Evolutionary conservation across 768 basidiomycete genomes (phyloP).

Genomic region (Pulveroboletus sp.): DNA sequence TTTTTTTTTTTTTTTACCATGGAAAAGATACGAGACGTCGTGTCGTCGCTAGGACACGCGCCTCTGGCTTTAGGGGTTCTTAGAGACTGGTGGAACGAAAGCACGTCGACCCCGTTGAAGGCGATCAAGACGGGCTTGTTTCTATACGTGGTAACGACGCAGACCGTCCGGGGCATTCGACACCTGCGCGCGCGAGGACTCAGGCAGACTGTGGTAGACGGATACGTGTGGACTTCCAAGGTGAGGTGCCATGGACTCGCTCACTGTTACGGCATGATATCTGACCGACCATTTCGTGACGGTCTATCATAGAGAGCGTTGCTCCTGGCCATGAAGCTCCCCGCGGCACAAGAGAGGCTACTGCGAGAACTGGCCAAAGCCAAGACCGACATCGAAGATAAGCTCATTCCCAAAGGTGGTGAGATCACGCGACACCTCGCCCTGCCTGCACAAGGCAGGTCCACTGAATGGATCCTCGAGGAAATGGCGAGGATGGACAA

Average conservation of each 20-base stretch:
- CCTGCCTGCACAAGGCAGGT: constrained; percentile 60
- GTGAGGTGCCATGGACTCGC: constrained; percentile 1
- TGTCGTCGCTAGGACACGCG: constrained; percentile 8
- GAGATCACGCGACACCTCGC: constrained; percentile 60
- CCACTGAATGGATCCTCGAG: constrained; percentile 65
- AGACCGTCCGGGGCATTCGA: constrained; percentile 26
- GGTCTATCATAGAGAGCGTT: constrained; percentile 42
- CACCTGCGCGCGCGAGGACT: constrained; percentile 38
- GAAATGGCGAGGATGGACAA: constrained; percentile 81
- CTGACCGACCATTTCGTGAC: not conserved
- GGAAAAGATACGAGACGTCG: constrained; percentile 3
- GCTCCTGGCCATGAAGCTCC: constrained; percentile 55
- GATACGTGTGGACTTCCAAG: constrained; percentile 27
- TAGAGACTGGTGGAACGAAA: constrained; percentile 12
- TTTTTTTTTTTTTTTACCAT: not conserved
- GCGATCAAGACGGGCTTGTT: constrained; percentile 32
- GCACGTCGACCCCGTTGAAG: constrained; percentile 22
- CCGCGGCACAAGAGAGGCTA: constrained; percentile 55
- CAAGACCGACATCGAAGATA: constrained; percentile 58
- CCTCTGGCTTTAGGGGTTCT: constrained; percentile 4
- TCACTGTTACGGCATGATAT: too few relatives aligned
- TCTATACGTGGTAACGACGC: constrained; percentile 29
- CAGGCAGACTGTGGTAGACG: constrained; percentile 20
- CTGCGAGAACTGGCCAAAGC: constrained; percentile 60
- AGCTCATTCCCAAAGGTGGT: constrained; percentile 60